Percentiles rank a stretch among this genome's conserved stretches.
Evolutionary conservation across 805 yeast genomes (phyloP).

Genomic region (Yarrowia porcina): DNA sequence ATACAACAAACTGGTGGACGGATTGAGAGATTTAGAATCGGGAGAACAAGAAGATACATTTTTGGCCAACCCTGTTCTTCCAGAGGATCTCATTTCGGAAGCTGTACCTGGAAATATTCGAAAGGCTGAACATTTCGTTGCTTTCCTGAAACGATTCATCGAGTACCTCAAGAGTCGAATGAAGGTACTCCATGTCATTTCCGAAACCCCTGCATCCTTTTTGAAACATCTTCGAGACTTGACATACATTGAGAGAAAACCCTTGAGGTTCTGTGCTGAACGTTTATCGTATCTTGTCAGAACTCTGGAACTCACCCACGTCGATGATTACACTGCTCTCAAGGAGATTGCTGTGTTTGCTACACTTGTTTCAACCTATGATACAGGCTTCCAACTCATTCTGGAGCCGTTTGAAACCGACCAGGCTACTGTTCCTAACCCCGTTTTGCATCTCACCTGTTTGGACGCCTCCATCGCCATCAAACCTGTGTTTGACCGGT

Average conservation of each 20-base stretch:
- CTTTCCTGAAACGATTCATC: slow-evolving; percentile 85
- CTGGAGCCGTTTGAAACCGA: slow-evolving; percentile 95
- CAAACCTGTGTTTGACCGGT: slow-evolving; percentile 92
- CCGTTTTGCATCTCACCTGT: slow-evolving; percentile 88
- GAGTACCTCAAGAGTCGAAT: slow-evolving; percentile 94
- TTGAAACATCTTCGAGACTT: slow-evolving; percentile 88
- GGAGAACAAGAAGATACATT: slow-evolving; percentile 61
- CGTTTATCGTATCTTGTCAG: slow-evolving; percentile 82
- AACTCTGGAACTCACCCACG: slow-evolving; percentile 79
- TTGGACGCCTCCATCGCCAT: slow-evolving; percentile 97
- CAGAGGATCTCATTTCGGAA: slow-evolving; percentile 80
- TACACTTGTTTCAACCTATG: slow-evolving; percentile 91
- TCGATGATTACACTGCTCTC: slow-evolving; percentile 88
- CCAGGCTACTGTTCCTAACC: slow-evolving; percentile 95
- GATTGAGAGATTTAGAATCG: slow-evolving; percentile 76
- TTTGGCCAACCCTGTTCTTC: slow-evolving; percentile 83
- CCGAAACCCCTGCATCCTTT: slow-evolving; percentile 95
- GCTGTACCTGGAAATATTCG: slow-evolving; percentile 97
- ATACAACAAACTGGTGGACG: slow-evolving; percentile 86
- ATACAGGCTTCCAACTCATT: slow-evolving; percentile 84
- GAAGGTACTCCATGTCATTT: slow-evolving; percentile 95
- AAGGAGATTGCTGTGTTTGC: slow-evolving; percentile 98
- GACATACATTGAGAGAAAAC: slow-evolving; percentile 89
- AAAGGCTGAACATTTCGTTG: slow-evolving; percentile 94
- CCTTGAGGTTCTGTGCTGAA: slow-evolving; percentile 87